These are phyloP conservation scores for Coemansia nantahalensis DNA, from an alignment of 192 early-diverging fungal species.

Conservation along the genomic window DNA sequence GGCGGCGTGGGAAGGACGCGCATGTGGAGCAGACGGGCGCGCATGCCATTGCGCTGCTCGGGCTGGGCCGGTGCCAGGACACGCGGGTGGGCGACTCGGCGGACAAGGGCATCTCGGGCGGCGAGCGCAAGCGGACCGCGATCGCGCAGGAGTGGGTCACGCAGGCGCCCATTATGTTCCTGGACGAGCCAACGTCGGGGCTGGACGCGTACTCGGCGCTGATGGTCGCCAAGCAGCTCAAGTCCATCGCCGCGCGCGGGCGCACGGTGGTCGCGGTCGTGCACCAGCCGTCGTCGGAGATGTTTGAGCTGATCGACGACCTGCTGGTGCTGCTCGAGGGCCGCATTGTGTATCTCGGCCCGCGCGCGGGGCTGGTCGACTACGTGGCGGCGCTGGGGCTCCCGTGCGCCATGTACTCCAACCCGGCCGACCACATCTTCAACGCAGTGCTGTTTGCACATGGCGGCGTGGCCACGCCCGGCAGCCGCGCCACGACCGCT, in stretches of 20 bases:
- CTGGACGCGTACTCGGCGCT: slow-evolving; percentile 60
- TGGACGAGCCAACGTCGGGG: slow-evolving; percentile 74
- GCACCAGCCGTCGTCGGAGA: slow-evolving; percentile 61
- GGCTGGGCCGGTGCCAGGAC: slow-evolving; percentile 62
- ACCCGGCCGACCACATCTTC: slow-evolving; percentile 61
- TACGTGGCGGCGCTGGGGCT: slow-evolving; percentile 51
- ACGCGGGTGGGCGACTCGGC: slow-evolving; percentile 64
- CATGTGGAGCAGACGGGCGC: slow-evolving; percentile 16
- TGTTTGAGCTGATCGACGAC: slow-evolving; percentile 66
- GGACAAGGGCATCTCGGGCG: slow-evolving; percentile 71
- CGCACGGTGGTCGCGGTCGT: slow-evolving; percentile 49
- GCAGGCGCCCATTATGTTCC: slow-evolving; percentile 63
- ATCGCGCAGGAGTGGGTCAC: slow-evolving; percentile 75
- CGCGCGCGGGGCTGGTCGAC: slow-evolving; percentile 35
- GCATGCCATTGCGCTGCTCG: slow-evolving; percentile 59
- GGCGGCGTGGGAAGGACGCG: no score
- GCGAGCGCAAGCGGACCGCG: slow-evolving; percentile 69
- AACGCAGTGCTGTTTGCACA: slow-evolving; percentile 55
- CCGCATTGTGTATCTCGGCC: slow-evolving; percentile 68
- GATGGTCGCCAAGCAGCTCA: slow-evolving; percentile 51
- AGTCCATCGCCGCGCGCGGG: slow-evolving; percentile 38
- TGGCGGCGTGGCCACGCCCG: slow-evolving; percentile 10
- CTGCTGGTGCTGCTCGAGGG: slow-evolving; percentile 66
- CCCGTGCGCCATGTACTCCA: slow-evolving; percentile 54
- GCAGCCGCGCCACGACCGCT: background rate